Evolutionary conservation across 805 yeast genomes (phyloP).

Genomic region (Kazachstania taianensis): DNA sequence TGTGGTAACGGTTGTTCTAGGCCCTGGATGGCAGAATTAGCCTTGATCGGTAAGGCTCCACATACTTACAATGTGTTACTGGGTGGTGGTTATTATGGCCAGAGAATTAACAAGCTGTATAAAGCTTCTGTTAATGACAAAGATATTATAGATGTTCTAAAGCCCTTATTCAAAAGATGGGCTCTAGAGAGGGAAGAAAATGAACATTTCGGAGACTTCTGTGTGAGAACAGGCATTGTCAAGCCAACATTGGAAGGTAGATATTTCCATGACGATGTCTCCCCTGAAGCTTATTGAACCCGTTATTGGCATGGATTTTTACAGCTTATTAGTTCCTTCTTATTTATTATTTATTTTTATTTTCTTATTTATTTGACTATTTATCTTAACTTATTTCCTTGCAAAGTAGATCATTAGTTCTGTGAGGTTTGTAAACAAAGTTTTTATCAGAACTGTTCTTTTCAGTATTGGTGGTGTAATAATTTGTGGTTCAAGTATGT

Average conservation of each 20-base stretch:
- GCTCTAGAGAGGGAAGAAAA: slow-evolving; percentile 81
- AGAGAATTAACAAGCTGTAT: slow-evolving; percentile 82
- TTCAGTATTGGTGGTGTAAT: too few species aligned
- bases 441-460: not conserved
- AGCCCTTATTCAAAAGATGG: slow-evolving; percentile 90
- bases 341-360: slow-evolving; percentile 3
- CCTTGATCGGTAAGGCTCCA: slow-evolving; percentile 87
- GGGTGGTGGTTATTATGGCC: slow-evolving; percentile 94
- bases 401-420: too few species aligned
- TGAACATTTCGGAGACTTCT: slow-evolving; percentile 93
- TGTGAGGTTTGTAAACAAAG: too few species aligned
- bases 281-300: slow-evolving; percentile 51
- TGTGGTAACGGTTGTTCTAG: slow-evolving; percentile 98
- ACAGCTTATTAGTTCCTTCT: too few species aligned
- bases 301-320: too few species aligned
- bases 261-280: slow-evolving; percentile 87
- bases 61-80: slow-evolving; percentile 89
- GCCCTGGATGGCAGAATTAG: slow-evolving; percentile 96
- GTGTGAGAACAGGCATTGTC: slow-evolving; percentile 74
- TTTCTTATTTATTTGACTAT: slow-evolving; percentile 1
- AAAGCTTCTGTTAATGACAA: slow-evolving; percentile 83
- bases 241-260: slow-evolving; percentile 85
- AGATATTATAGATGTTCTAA: slow-evolving; percentile 66
- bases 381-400: too few species aligned
- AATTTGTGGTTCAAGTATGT: too few species aligned